Evolutionary conservation across 805 yeast species (phyloP).

Genomic region (Torulaspora maleeae): DNA sequence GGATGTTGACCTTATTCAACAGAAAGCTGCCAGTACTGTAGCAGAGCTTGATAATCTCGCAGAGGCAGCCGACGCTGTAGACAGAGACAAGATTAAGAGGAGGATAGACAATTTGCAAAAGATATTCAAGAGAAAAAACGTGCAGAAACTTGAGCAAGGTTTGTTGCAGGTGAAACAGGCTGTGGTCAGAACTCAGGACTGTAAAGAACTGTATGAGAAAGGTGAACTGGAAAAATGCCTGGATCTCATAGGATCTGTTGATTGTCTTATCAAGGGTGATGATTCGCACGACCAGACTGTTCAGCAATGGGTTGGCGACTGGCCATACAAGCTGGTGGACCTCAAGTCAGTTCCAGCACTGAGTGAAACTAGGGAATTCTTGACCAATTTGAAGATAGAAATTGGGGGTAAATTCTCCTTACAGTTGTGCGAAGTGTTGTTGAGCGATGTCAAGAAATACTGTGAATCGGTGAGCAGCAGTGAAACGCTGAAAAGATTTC

Average conservation of each 20-base stretch:
- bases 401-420: slow-evolving; percentile 66
- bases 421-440: slow-evolving; percentile 50
- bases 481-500: slow-evolving; percentile 49
- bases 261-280: slow-evolving; percentile 55
- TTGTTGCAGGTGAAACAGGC: slow-evolving; percentile 46
- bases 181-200: slow-evolving; percentile 42
- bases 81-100: slow-evolving; percentile 44
- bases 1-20: slow-evolving; percentile 63
- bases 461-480: slow-evolving; percentile 44
- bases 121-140: slow-evolving; percentile 51
- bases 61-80: slow-evolving; percentile 42
- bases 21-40: slow-evolving; percentile 50
- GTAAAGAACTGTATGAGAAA: slow-evolving; percentile 23
- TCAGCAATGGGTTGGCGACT: slow-evolving; percentile 32
- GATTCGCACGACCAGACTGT: slow-evolving; percentile 28
- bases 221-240: slow-evolving; percentile 52
- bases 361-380: slow-evolving; percentile 43
- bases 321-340: slow-evolving; percentile 40
- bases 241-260: slow-evolving; percentile 52
- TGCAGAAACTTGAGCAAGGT: slow-evolving; percentile 58
- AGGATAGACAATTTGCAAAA: slow-evolving; percentile 50
- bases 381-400: slow-evolving; percentile 52
- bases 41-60: slow-evolving; percentile 45
- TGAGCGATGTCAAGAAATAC: slow-evolving; percentile 59
- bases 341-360: slow-evolving; percentile 34